Base-by-base conservation (phyloP, 2,329 filamentous ascomycete genomes). In the Cytospora paraplurivora region DNA sequence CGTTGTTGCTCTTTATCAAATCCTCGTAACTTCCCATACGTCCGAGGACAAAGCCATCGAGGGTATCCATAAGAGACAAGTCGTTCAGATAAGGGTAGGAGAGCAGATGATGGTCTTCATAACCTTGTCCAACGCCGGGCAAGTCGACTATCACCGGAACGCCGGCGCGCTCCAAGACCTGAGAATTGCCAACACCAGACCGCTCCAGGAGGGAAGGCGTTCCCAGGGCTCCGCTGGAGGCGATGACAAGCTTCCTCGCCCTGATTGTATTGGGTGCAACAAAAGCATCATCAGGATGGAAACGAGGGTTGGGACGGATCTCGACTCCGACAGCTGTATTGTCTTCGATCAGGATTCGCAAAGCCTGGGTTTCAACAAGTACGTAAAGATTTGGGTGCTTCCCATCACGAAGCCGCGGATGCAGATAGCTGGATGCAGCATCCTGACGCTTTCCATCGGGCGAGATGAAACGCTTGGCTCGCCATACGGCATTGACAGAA, bases 371-470 rank as follows among this genome's bases (percentile, higher is more conserved):
- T 64, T 85, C 78, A 1, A 79, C 75, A 4, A 85, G 72, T 13
- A 86, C 77, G 62, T 84, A 79, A 2, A 86, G 75, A 56, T 84
- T 83, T 0, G 79, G 77, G 58, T 82, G 76, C 19, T 79, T 70
- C 10, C 78, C 68, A 59, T 76, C 75, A 61, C 80, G 74, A 0
- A 84, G 71, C 49, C 78, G 76, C 0, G 82, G 82, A 67, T 85
- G 83, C 15, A 86, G 67, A 62, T 82, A 84, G 32, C 73, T 70
- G 67, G 81, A 79, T 0, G 82, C 82, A 7, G 81, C 73, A 68
- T 85, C 83, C 69, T 83, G 81, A n/a, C 83, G 78, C 52, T 75
- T 75, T 11, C 82, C 82, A 35, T 82, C 77, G 0, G 75, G 76
- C 10, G 53, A 59, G 27, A 70, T 63, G 33, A 64, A 69, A 17